These are phyloP conservation scores for Starmerella vitae DNA, from an alignment of 805 yeast species.

Conservation along the genomic window DNA sequence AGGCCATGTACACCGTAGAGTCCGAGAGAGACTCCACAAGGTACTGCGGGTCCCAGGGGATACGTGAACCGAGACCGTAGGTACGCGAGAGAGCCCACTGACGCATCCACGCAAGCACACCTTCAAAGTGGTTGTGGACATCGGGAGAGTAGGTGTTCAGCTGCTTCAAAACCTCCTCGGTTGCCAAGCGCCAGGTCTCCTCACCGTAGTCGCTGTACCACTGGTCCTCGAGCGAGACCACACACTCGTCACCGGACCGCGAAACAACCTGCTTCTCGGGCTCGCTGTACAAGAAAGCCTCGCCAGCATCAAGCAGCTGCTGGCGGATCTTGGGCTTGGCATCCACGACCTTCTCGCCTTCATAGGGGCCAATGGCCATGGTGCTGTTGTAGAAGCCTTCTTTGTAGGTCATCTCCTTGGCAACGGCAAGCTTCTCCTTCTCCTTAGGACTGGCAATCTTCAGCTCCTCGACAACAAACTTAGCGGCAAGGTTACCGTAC, in stretches of 20 bases:
- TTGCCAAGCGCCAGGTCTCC: constrained; percentile 69
- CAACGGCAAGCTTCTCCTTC: constrained; percentile 67
- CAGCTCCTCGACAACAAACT: constrained; percentile 64
- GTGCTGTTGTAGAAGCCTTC: constrained; percentile 91
- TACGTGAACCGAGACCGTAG: constrained; percentile 84
- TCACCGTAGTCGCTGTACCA: constrained; percentile 98
- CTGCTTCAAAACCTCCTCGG: constrained; percentile 58
- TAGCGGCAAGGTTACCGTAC: constrained; percentile 83
- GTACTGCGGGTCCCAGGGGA: constrained; percentile 94
- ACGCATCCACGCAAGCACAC: constrained; percentile 88
- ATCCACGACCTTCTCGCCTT: constrained; percentile 77
- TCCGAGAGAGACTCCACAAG: constrained; percentile 91
- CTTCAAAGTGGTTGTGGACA: constrained; percentile 82
- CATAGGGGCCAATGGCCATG: constrained; percentile 65
- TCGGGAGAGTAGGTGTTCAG: constrained; percentile 75
- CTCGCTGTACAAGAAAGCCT: constrained; percentile 83
- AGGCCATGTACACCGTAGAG: constrained; percentile 90
- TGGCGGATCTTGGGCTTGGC: constrained; percentile 81
- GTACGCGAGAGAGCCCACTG: constrained; percentile 98
- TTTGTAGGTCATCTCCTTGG: constrained; percentile 89
- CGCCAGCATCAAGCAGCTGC: constrained; percentile 62
- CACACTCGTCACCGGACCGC: constrained; percentile 92
- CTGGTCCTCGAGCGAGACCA: constrained; percentile 94
- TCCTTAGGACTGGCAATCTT: constrained; percentile 95
- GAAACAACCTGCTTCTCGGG: constrained; percentile 85